These are phyloP conservation scores for Cadophora gregata DNA, from an alignment of 2,329 filamentous ascomycete genomes.

Conservation along the genomic window DNA sequence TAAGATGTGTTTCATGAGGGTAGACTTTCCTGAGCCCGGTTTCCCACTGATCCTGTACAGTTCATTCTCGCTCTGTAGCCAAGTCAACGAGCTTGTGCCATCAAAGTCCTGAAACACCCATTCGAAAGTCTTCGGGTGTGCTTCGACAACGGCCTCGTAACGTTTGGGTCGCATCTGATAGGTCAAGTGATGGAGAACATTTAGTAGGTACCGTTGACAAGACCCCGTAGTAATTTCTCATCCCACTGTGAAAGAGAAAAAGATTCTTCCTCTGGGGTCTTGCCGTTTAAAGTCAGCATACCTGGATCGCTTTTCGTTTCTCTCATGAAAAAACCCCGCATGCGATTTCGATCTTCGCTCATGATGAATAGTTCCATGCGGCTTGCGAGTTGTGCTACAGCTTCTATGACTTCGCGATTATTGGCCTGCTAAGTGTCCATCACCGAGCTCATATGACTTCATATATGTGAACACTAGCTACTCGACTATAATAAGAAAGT, in stretches of 20 bases:
- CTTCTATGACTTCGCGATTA: not conserved
- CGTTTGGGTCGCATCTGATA: not conserved
- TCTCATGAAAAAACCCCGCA: not conserved
- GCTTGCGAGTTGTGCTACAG: not conserved
- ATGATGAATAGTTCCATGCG: not conserved
- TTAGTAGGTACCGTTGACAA: not conserved
- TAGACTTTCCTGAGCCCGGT: slow-evolving; percentile 42
- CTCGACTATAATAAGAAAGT: not conserved
- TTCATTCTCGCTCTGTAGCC: slow-evolving; percentile 5
- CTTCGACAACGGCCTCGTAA: not conserved
- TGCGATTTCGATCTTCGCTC: not conserved
- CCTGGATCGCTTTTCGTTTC: not conserved
- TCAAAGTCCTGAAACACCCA: not conserved
- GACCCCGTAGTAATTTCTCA: not conserved
- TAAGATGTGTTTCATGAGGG: slow-evolving; percentile 27
- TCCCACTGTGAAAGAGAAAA: not conserved
- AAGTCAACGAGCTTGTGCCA: slow-evolving; percentile 3
- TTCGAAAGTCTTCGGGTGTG: slow-evolving; percentile 10
- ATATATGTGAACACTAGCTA: too few relatives aligned
- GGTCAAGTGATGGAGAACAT: not conserved
- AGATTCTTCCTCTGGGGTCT: not conserved
- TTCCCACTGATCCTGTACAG: slow-evolving; percentile 30
- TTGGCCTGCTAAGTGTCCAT: not conserved
- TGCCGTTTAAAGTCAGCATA: not conserved
- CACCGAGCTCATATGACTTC: too few relatives aligned